phyloP scores from a whole-genome alignment of 441 rosid species.

The Geranium incanum region DNA sequence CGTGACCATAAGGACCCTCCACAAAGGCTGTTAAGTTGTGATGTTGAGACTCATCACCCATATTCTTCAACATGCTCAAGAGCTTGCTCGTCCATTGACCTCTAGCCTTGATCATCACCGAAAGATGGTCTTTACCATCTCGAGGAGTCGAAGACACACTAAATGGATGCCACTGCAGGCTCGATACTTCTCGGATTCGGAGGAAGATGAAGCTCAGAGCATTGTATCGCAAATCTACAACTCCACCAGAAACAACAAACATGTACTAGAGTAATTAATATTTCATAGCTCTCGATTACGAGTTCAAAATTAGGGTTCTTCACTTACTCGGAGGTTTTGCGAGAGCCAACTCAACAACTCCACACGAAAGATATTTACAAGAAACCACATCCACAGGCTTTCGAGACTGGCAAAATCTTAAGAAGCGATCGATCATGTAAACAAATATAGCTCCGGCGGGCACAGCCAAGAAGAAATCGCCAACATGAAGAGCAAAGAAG shows the following conservation, averaged over 20 bases:
- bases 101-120: conserved; percentile 54
- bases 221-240: conserved; percentile 58
- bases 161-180: conserved; percentile 71
- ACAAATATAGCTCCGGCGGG: conserved; percentile 53
- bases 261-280: conserved; percentile 8
- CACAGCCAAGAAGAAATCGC: conserved; percentile 46
- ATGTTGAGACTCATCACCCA: not conserved
- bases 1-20: conserved; percentile 70
- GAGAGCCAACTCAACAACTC: conserved; percentile 47
- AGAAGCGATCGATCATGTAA: conserved; percentile 55
- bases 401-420: conserved; percentile 61
- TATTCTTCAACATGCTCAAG: conserved; percentile 25
- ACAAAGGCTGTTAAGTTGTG: conserved; percentile 49
- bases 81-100: conserved; percentile 57
- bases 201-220: conserved; percentile 78
- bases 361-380: conserved; percentile 50
- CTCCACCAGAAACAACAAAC: not conserved
- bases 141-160: conserved; percentile 61
- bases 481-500: conserved; percentile 58
- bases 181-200: conserved; percentile 60
- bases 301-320: no score
- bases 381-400: conserved; percentile 45
- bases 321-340: conserved; percentile 48
- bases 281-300: no score
- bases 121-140: conserved; percentile 45